phyloP scores from a whole-genome alignment of 176 grass and related monocot genomes.

The Luzula sylvatica region DNA sequence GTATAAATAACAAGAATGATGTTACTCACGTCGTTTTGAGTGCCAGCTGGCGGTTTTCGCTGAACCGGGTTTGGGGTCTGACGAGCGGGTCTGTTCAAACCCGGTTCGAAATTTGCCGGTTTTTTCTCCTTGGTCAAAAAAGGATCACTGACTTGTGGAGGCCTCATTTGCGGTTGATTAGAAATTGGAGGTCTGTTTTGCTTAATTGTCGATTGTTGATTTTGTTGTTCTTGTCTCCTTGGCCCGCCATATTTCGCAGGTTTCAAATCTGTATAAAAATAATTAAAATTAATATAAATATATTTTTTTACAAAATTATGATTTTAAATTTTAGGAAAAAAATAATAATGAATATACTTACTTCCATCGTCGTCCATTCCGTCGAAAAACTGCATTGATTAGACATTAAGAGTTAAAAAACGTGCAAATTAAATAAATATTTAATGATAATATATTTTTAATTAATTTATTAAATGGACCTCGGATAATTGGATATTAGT shows the following conservation, averaged over 20 bases:
- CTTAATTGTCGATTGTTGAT: constrained; percentile 28
- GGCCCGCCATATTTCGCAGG: constrained; percentile 9
- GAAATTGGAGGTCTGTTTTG: constrained; percentile 35
- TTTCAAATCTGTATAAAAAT: constrained; percentile 49
- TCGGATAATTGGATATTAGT: constrained; percentile 60
- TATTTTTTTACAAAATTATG: not conserved
- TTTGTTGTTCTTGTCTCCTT: constrained; percentile 7
- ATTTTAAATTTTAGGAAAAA: not conserved
- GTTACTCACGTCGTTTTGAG: constrained; percentile 57
- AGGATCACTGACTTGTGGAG: not conserved
- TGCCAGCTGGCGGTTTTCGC: constrained; percentile 24
- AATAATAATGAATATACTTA: constrained; percentile 33
- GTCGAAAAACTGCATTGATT: constrained; percentile 59
- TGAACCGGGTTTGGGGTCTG: constrained; percentile 22
- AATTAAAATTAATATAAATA: not conserved
- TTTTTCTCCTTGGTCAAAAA: constrained; percentile 23
- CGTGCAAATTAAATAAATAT: constrained; percentile 24
- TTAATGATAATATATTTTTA: constrained; percentile 6
- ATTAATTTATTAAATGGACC: constrained; percentile 52
- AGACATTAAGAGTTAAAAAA: not conserved
- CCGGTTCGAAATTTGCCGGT: constrained; percentile 8
- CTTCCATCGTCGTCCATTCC: constrained; percentile 98
- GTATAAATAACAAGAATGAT: not conserved
- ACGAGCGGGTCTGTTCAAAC: constrained; percentile 6
- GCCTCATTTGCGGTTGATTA: constrained; percentile 13